Base-by-base conservation (phyloP, 176 grass and related monocot genomes). In the Ampelocalamus luodianensis region DNA sequence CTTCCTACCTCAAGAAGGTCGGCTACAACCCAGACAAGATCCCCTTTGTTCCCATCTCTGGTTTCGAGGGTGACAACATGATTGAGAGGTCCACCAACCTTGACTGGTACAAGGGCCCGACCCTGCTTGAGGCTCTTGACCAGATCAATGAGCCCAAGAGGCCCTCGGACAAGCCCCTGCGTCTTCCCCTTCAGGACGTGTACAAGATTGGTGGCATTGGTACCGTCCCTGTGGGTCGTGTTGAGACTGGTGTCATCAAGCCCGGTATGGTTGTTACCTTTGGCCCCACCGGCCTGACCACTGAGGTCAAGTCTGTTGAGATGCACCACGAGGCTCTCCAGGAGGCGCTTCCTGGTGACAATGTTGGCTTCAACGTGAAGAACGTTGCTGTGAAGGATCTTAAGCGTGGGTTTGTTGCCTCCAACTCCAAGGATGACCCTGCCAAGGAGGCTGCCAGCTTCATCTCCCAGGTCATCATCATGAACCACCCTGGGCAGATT, bases 161-260 rank as follows among this genome's bases (percentile, higher is more conserved):
- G 48, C 92, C 95, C 2, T 85, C 95, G 0, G 95, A 97, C 95
- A 97, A 97, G 86, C 95, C 94, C 49, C 92, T 97, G 51, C 94
- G 94, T 73, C 94, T 97, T 14, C 94, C 94, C 32, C 92, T 97
- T 26, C 92, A 97, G 92, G 94, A 97, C 4, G 94, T 97, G 22
- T 97, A 97, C 83, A 97, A 97, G 94, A 97, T 97, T 48, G 94
- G 90, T n/a, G 94, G 92, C 37, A 97, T 97, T 78, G 94, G 94
- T 10, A 97, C 94, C 45, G 92, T 97, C 0, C 94, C 92, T 3
- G 92, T 92, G 0, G 92, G 92, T 3, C 92, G 95, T 75, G 92
- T 97, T 36, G 92, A 97, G 67, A 97, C 94, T 20, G 92, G 92
- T 85, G 38, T 90, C 67, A 55, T 97, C 46, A 97, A 94, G 83